phyloP scores from a whole-genome alignment of 1,139 yeast species.

The Protomyces macrosporus region DNA sequence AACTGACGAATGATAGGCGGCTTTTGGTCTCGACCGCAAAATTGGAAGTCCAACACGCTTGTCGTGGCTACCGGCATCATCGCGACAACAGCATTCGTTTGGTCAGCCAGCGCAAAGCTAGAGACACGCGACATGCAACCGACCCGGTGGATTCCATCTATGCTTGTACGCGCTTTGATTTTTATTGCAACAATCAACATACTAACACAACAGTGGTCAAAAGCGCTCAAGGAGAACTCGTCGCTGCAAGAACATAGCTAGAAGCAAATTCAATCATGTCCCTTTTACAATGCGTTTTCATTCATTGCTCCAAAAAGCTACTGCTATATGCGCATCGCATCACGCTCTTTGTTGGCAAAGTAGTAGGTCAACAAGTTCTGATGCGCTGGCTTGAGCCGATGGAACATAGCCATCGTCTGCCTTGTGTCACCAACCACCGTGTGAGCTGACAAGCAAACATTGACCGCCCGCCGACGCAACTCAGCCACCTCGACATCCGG shows the following conservation, averaged over 20 bases:
- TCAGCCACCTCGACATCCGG: constrained; percentile 25
- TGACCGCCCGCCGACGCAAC: constrained; percentile 25
- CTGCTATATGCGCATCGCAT: not conserved
- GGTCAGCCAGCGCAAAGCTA: constrained; percentile 14
- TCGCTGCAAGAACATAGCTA: constrained; percentile 17
- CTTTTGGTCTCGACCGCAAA: constrained; percentile 45
- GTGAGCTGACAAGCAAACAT: constrained; percentile 23
- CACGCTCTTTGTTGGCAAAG: constrained; percentile 25
- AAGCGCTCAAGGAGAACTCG: constrained; percentile 18
- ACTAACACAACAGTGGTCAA: constrained; percentile 2
- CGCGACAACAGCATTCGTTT: constrained; percentile 20
- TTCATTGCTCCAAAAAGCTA: not conserved
- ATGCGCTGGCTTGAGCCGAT: constrained; percentile 21
- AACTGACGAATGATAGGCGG: constrained; percentile 37
- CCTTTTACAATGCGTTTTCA: not conserved
- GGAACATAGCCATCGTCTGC: constrained; percentile 12
- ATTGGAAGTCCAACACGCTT: constrained; percentile 42
- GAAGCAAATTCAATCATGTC: not conserved
- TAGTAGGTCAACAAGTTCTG: constrained; percentile 27
- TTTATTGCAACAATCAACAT: not conserved
- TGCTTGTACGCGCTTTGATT: constrained; percentile 1
- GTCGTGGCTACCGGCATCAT: constrained; percentile 26
- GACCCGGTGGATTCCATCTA: constrained; percentile 23
- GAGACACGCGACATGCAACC: constrained; percentile 26
- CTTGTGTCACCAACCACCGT: constrained; percentile 19